Conservation (phyloP, 2,329 filamentous ascomycete genomes). For the Teratosphaeria pseudoeucalypti region DNA sequence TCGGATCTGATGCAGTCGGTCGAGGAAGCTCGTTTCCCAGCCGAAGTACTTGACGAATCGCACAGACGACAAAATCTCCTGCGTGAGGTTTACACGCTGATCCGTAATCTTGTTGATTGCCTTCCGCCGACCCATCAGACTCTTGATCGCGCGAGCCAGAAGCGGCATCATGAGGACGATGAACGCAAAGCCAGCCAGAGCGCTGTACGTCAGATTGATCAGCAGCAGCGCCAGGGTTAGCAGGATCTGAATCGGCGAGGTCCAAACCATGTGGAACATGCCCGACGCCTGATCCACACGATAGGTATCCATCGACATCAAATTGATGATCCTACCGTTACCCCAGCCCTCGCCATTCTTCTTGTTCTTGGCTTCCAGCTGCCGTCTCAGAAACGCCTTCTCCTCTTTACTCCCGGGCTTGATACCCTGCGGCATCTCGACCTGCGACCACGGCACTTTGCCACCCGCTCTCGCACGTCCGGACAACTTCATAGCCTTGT, state of each 20-base stretch:
- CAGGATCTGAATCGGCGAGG: slow-evolving; percentile 65
- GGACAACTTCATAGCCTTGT: slow-evolving; percentile 84
- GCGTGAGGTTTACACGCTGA: slow-evolving; percentile 78
- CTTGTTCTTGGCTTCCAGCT: slow-evolving; percentile 32
- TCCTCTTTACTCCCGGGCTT: slow-evolving; percentile 40
- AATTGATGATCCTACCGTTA: slow-evolving; percentile 80
- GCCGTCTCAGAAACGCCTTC: slow-evolving; percentile 42
- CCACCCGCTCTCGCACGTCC: slow-evolving; percentile 80
- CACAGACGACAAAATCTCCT: slow-evolving; percentile 84
- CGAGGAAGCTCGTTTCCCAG: slow-evolving; percentile 82
- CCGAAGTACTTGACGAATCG: slow-evolving; percentile 95
- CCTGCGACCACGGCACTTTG: slow-evolving; percentile 29
- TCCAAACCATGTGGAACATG: slow-evolving; percentile 88
- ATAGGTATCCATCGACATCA: slow-evolving; percentile 94
- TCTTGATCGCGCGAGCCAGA: slow-evolving; percentile 66
- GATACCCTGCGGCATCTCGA: slow-evolving; percentile 32
- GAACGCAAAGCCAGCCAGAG: slow-evolving; percentile 75
- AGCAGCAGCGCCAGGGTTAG: slow-evolving; percentile 71
- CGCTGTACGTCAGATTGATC: slow-evolving; percentile 82
- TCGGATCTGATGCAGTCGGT: slow-evolving; percentile 63
- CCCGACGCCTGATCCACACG: slow-evolving; percentile 81
- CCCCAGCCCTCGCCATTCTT: slow-evolving; percentile 75
- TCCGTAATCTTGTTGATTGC: slow-evolving; percentile 90
- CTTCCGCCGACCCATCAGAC: slow-evolving; percentile 63
- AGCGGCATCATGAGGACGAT: slow-evolving; percentile 68